These are phyloP conservation scores for Lecanicillium sp. DNA, from an alignment of 2,329 filamentous ascomycete genomes.

Conservation along the genomic window DNA sequence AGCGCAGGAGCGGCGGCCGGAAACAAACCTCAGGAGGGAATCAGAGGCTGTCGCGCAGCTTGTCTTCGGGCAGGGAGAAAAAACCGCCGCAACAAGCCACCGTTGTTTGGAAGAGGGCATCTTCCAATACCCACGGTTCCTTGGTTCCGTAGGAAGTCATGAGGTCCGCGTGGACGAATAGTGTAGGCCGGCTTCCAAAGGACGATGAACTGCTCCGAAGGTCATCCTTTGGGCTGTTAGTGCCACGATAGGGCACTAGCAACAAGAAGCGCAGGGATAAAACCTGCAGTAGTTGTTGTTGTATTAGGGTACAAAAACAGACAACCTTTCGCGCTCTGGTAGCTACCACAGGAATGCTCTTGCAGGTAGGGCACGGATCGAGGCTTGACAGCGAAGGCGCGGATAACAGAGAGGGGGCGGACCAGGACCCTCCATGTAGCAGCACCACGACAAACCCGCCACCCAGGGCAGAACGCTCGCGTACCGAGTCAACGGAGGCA, in stretches of 20 bases:
- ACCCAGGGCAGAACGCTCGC: too few relatives aligned
- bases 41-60: constrained; percentile 6
- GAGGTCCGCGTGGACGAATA: constrained; percentile 1
- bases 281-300: too few relatives aligned
- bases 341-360: too few relatives aligned
- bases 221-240: constrained; percentile 3
- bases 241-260: background rate
- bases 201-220: constrained; percentile 10
- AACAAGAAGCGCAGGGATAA: constrained; percentile 1
- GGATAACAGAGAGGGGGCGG: too few relatives aligned
- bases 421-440: too few relatives aligned
- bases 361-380: too few relatives aligned
- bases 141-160: constrained; percentile 4
- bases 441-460: too few relatives aligned
- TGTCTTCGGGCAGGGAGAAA: constrained; percentile 8
- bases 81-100: constrained; percentile 14
- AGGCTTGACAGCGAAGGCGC: too few relatives aligned
- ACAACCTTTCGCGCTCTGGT: too few relatives aligned
- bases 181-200: constrained; percentile 6
- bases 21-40: constrained; percentile 11
- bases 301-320: too few relatives aligned
- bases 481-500: too few relatives aligned
- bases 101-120: constrained; percentile 7
- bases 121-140: constrained; percentile 11
- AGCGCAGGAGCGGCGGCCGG: constrained; percentile 11